Evolutionary conservation across 371 early-diverging fungal genomes (phyloP).

Genomic region (Blyttiomyces sp.): DNA sequence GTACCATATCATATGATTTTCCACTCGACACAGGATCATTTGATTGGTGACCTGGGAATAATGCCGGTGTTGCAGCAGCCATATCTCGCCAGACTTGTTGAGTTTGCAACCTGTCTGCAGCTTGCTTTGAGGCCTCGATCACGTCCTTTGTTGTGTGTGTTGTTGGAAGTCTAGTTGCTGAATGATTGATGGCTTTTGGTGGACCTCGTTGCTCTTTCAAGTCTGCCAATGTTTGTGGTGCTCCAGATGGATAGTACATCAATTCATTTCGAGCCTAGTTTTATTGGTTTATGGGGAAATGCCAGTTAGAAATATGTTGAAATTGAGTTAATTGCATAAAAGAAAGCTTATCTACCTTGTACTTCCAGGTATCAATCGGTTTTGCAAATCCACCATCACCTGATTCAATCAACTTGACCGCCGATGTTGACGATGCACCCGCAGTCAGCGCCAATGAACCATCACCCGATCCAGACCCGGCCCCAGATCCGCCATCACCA

Average conservation of each 20-base stretch:
- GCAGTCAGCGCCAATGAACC: background rate
- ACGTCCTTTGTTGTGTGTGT: constrained; percentile 5
- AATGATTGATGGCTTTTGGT: constrained; percentile 54
- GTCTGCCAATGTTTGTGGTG: constrained; percentile 26
- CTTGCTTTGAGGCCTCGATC: constrained; percentile 7
- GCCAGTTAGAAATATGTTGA: background rate
- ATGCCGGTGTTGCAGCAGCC: constrained; percentile 43
- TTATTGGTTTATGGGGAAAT: background rate
- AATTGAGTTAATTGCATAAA: background rate
- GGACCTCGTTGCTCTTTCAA: constrained; percentile 37
- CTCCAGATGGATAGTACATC: constrained; percentile 63
- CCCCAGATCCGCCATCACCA: background rate
- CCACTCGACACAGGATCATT: background rate
- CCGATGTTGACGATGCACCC: background rate
- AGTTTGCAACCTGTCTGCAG: constrained; percentile 31
- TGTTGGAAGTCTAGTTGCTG: constrained; percentile 49
- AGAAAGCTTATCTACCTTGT: constrained; percentile 30
- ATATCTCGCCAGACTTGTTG: constrained; percentile 35
- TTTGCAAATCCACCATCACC: constrained; percentile 17
- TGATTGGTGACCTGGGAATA: constrained; percentile 22
- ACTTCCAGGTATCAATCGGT: constrained; percentile 53
- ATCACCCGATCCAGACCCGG: background rate
- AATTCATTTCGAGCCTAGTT: constrained; percentile 51
- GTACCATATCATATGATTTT: constrained; percentile 52
- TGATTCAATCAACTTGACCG: background rate